Evolutionary conservation across 805 yeast genomes (phyloP).

Genomic region (Gaillardinia entomophila): DNA sequence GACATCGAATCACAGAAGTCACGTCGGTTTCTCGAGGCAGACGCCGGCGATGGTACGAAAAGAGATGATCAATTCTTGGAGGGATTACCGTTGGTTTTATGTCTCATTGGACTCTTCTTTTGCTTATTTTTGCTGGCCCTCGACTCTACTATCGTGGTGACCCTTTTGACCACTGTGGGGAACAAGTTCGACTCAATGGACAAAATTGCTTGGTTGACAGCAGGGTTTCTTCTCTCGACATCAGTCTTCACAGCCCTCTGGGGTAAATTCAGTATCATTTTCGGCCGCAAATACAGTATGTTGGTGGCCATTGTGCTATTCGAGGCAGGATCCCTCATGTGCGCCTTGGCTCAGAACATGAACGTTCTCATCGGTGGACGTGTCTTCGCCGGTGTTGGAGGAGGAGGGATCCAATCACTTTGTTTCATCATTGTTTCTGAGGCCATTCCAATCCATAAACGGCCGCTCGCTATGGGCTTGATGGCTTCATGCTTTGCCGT

Average conservation of each 20-base stretch:
- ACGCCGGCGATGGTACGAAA: slow-evolving; percentile 39
- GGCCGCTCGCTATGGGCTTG: slow-evolving; percentile 17
- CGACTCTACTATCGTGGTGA: slow-evolving; percentile 35
- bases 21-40: slow-evolving; percentile 32
- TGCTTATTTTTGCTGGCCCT: slow-evolving; percentile 30
- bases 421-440: slow-evolving; percentile 25
- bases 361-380: slow-evolving; percentile 37
- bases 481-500: slow-evolving; percentile 14
- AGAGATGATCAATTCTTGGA: slow-evolving; percentile 32
- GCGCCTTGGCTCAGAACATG: slow-evolving; percentile 32
- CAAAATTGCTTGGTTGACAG: slow-evolving; percentile 33
- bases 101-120: slow-evolving; percentile 22
- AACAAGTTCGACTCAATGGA: slow-evolving; percentile 27
- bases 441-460: slow-evolving; percentile 21
- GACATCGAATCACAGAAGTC: too few relatives aligned
- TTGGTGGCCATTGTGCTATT: slow-evolving; percentile 17
- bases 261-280: slow-evolving; percentile 31
- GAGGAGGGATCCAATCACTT: slow-evolving; percentile 27
- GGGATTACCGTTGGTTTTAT: slow-evolving; percentile 19
- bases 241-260: slow-evolving; percentile 29
- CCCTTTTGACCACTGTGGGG: slow-evolving; percentile 30
- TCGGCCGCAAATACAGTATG: slow-evolving; percentile 31
- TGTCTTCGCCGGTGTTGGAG: slow-evolving; percentile 34
- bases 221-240: slow-evolving; percentile 32
- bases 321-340: slow-evolving; percentile 31